Conservation (phyloP, 768 basidiomycete species). For the Kwoniella dejecticola region DNA sequence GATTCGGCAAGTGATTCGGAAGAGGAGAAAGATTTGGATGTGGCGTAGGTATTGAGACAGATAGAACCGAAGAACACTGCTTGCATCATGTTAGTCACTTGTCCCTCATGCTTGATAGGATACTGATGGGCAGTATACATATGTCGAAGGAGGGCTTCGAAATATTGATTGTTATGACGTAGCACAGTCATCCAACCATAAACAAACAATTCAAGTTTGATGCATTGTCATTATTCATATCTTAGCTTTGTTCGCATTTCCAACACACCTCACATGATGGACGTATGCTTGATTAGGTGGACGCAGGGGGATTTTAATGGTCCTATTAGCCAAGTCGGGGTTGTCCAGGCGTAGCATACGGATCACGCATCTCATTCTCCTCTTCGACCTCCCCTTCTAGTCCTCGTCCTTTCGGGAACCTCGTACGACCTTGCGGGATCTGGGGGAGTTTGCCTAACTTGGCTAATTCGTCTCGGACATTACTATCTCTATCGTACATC, state of each 20-base stretch:
- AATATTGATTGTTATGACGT: too few species aligned
- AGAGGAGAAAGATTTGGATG: neutral
- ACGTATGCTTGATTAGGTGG: too few species aligned
- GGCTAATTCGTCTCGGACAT: conserved; percentile 18
- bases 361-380: conserved; percentile 43
- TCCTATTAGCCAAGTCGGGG: conserved; percentile 21
- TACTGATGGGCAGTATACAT: neutral
- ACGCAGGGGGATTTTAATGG: too few species aligned
- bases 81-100: too few species aligned
- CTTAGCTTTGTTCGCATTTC: neutral
- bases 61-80: too few species aligned
- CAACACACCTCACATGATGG: too few species aligned
- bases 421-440: conserved; percentile 20
- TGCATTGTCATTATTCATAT: too few species aligned
- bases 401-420: conserved; percentile 38
- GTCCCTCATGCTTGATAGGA: too few species aligned
- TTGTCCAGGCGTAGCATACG: conserved; percentile 38
- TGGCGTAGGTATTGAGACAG: neutral
- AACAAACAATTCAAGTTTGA: too few species aligned
- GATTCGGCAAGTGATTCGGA: conserved; percentile 8
- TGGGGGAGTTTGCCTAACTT: conserved; percentile 7
- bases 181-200: too few species aligned
- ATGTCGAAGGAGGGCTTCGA: too few species aligned
- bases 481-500: neutral
- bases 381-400: conserved; percentile 40